Percentiles rank a stretch among this genome's conserved stretches.
Evolutionary conservation across 108 stramenopile genomes (phyloP).

Genomic region (Cyclotella choctawhatcheeana): DNA sequence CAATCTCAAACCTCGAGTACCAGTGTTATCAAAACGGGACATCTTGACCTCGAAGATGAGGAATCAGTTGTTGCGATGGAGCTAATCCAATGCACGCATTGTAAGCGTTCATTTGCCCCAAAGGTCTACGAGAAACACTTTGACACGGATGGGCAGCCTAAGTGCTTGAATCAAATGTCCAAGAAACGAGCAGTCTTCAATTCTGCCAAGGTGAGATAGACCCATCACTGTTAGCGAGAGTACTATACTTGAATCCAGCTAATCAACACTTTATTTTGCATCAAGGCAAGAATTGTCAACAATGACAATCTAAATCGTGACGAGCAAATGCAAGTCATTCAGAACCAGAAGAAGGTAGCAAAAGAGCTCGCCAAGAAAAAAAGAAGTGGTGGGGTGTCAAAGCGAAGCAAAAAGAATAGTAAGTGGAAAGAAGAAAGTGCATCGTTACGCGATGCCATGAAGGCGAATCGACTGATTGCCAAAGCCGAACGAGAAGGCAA

Average conservation of each 20-base stretch:
- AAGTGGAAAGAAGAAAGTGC: constrained; percentile 44
- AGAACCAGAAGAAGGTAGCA: constrained; percentile 28
- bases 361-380: constrained; percentile 35
- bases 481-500: constrained; percentile 23
- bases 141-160: constrained; percentile 49
- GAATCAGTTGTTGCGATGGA: constrained; percentile 40
- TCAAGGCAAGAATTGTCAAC: constrained; percentile 42
- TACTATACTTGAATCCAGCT: too few relatives aligned
- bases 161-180: constrained; percentile 22
- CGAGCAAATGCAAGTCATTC: constrained; percentile 38
- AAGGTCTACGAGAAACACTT: constrained; percentile 51
- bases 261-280: too few relatives aligned
- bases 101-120: constrained; percentile 48
- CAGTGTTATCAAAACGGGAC: constrained; percentile 4
- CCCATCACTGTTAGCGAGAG: too few relatives aligned
- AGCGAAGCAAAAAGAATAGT: constrained; percentile 27
- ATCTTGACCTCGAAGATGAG: not conserved
- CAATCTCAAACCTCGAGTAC: not conserved
- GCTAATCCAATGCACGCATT: constrained; percentile 35
- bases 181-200: constrained; percentile 49
- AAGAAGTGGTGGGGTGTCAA: constrained; percentile 11
- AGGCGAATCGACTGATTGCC: constrained; percentile 21
- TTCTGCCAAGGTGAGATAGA: constrained; percentile 47
- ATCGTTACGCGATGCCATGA: constrained; percentile 47
- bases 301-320: constrained; percentile 41